phyloP scores from a whole-genome alignment of 495 filamentous ascomycete genomes.

The Cairneyella variabilis region DNA sequence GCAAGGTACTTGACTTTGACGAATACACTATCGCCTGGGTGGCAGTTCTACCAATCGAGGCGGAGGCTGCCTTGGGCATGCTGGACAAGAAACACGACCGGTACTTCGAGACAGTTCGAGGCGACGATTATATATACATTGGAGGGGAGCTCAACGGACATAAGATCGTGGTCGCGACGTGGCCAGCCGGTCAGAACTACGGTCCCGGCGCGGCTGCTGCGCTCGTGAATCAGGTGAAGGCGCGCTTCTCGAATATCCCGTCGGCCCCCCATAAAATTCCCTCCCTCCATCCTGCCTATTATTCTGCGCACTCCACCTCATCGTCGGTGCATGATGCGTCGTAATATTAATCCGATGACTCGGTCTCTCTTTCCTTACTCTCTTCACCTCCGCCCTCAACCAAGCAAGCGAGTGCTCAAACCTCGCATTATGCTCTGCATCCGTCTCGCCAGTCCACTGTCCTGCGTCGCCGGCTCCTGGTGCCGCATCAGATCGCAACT shows the following conservation, averaged over 20 bases:
- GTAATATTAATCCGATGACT: too few species aligned
- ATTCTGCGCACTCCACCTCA: constrained; percentile 7
- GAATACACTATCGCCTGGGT: constrained; percentile 29
- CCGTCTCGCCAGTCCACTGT: constrained; percentile 13
- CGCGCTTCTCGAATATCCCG: constrained; percentile 34
- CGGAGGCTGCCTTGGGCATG: constrained; percentile 22
- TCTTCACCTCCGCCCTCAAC: too few species aligned
- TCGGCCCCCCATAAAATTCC: constrained; percentile 16
- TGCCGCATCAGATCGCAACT: constrained; percentile 14
- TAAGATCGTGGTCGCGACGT: constrained; percentile 38
- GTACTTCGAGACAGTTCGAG: constrained; percentile 26
- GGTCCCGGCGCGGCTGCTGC: constrained; percentile 35
- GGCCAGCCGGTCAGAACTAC: constrained; percentile 33
- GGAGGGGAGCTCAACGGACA: constrained; percentile 35
- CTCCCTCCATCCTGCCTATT: constrained; percentile 9
- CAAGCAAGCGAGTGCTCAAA: constrained; percentile 12
- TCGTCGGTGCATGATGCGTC: too few species aligned
- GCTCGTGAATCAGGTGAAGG: constrained; percentile 35
- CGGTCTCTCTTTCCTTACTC: too few species aligned
- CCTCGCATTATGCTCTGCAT: constrained; percentile 13
- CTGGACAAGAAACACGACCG: constrained; percentile 28
- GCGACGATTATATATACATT: constrained; percentile 35
- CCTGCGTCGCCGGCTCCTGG: constrained; percentile 13
- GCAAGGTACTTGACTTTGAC: constrained; percentile 13
- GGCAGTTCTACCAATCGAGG: constrained; percentile 26